Percentiles rank a stretch among this genome's conserved stretches.
Evolutionary conservation across 176 grass and related monocot genomes (phyloP).

Genomic region (Oryza meridionalis): DNA sequence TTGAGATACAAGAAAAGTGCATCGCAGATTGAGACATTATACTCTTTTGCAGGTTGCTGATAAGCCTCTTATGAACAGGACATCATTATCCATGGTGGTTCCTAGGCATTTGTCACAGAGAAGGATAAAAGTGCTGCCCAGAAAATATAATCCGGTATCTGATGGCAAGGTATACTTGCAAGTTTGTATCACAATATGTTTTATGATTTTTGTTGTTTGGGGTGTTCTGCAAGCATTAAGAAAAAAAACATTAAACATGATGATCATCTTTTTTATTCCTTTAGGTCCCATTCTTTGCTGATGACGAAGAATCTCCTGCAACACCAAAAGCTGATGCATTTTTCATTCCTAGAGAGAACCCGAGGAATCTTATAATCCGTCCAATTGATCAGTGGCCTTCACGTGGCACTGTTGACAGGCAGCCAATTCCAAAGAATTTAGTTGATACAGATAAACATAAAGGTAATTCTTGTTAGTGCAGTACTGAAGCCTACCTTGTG

Average conservation of each 20-base stretch:
- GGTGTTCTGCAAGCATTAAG: conserved; percentile 3
- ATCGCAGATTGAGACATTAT: conserved; percentile 34
- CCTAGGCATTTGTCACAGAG: conserved; percentile 88
- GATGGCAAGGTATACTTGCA: conserved; percentile 68
- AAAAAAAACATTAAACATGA: conserved; percentile 3
- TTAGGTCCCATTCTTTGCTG: conserved; percentile 78
- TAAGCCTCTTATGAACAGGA: conserved; percentile 66
- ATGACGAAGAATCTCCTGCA: conserved; percentile 74
- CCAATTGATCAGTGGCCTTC: conserved; percentile 84
- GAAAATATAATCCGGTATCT: conserved; percentile 73
- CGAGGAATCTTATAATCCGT: conserved; percentile 82
- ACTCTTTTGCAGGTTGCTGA: conserved; percentile 76
- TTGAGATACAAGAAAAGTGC: background rate
- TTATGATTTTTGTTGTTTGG: background rate
- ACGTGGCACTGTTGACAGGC: conserved; percentile 34
- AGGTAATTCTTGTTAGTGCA: conserved; percentile 50
- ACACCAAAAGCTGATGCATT: conserved; percentile 92
- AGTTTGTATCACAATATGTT: conserved; percentile 14
- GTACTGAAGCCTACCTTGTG: background rate
- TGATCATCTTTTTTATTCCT: conserved; percentile 23
- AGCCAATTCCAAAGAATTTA: conserved; percentile 45
- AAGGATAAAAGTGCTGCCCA: conserved; percentile 78
- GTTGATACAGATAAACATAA: conserved; percentile 43
- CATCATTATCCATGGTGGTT: conserved; percentile 65
- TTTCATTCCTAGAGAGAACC: conserved; percentile 95